These are phyloP conservation scores for Nicotiana noctiflora DNA, from an alignment of 257 asterid genomes.

Conservation along the genomic window DNA sequence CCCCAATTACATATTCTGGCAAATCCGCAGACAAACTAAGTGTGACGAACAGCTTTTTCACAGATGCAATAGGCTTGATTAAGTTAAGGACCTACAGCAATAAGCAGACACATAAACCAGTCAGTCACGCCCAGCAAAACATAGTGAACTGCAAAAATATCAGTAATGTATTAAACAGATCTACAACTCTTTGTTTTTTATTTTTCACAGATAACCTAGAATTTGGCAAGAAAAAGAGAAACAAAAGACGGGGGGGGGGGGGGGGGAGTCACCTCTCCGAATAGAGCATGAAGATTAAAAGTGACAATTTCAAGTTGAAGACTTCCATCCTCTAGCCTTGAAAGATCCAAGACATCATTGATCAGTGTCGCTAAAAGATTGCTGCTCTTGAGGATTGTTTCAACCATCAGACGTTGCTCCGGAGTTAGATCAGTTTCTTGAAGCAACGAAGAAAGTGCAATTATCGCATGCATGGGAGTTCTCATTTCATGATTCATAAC, in stretches of 20 bases:
- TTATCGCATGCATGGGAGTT: slow-evolving; percentile 96
- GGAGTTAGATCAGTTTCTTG: slow-evolving; percentile 88
- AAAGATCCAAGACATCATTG: slow-evolving; percentile 94
- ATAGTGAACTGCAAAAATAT: background rate
- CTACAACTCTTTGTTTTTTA: background rate
- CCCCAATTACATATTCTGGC: slow-evolving; percentile 77
- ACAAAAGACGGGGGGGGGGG: background rate
- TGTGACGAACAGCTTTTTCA: slow-evolving; percentile 61
- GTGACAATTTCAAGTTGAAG: slow-evolving; percentile 77
- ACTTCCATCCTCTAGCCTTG: slow-evolving; percentile 97
- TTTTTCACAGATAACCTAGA: background rate
- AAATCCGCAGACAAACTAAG: slow-evolving; percentile 74
- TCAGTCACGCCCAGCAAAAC: slow-evolving; percentile 11
- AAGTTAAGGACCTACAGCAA: slow-evolving; percentile 58
- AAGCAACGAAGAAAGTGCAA: slow-evolving; percentile 82
- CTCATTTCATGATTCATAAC: slow-evolving; percentile 99
- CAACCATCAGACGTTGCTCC: slow-evolving; percentile 98
- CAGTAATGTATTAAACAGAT: background rate
- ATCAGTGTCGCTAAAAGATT: slow-evolving; percentile 92
- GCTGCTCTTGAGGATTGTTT: slow-evolving; percentile 92
- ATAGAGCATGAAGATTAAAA: slow-evolving; percentile 74
- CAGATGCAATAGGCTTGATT: slow-evolving; percentile 88
- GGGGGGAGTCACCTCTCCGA: slow-evolving; percentile 56
- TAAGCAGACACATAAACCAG: slow-evolving; percentile 21
- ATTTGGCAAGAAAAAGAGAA: background rate